Evolutionary conservation across 164 flowering plant genomes (phyloP).

Genomic region (Liquidambar formosana): DNA sequence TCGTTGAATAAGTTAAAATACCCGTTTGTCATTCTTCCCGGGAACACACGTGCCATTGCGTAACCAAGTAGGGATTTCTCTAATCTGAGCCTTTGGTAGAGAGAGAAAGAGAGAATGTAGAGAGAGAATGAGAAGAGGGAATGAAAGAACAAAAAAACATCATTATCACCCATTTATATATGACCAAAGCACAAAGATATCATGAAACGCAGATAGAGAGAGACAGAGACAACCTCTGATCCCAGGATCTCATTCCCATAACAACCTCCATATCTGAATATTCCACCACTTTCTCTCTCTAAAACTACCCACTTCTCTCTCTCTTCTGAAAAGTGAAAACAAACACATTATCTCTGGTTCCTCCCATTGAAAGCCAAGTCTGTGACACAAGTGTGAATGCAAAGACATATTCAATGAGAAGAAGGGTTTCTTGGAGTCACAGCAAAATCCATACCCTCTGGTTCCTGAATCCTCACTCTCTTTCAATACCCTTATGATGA

Average conservation of each 20-base stretch:
- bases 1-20: background rate
- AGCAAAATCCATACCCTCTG: conserved; percentile 29
- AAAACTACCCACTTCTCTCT: conserved; percentile 9
- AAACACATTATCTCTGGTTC: conserved; percentile 11
- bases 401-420: conserved; percentile 22
- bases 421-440: conserved; percentile 28
- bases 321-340: background rate
- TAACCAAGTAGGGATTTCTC: background rate
- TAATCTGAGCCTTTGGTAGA: background rate
- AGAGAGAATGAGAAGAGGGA: background rate
- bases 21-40: background rate
- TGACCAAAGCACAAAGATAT: background rate
- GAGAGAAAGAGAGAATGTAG: background rate
- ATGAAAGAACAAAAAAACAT: conserved; percentile 2
- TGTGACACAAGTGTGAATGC: conserved; percentile 26
- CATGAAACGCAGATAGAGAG: background rate
- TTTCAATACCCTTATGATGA: conserved; percentile 8
- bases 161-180: conserved; percentile 10
- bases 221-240: conserved; percentile 24
- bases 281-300: conserved; percentile 10
- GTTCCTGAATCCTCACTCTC: conserved; percentile 23
- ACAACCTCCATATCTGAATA: conserved; percentile 12
- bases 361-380: conserved; percentile 37
- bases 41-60: background rate
- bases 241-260: conserved; percentile 2